Conservation (phyloP, 2,329 filamentous ascomycete species). For the Fusarium armeniacum region DNA sequence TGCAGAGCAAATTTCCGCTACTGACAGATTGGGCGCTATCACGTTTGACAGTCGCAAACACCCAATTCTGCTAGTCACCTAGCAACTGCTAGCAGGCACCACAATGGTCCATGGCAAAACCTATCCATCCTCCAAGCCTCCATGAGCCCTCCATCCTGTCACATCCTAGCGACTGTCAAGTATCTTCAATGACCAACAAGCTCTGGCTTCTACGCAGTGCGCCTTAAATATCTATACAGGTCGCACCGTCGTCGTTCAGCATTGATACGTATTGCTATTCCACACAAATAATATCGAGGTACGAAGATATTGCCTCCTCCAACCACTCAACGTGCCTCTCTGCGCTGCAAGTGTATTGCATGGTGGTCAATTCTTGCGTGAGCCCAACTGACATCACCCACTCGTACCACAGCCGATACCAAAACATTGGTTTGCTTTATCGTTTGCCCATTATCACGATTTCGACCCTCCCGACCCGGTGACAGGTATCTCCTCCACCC, state of each 20-base stretch:
- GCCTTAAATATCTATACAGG: conserved; percentile 33
- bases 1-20: conserved; percentile 19
- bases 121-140: conserved; percentile 49
- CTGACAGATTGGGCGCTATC: conserved; percentile 14
- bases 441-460: conserved; percentile 21
- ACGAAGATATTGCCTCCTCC: conserved; percentile 39
- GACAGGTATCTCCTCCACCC: conserved; percentile 33
- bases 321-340: conserved; percentile 30
- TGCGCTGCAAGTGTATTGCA: conserved; percentile 32
- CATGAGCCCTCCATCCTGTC: conserved; percentile 48
- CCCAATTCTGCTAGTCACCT: background rate
- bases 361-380: conserved; percentile 40
- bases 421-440: conserved; percentile 21
- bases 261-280: conserved; percentile 36
- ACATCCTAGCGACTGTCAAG: conserved; percentile 36
- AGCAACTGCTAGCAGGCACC: conserved; percentile 24
- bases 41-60: accelerated
- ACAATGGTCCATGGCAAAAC: conserved; percentile 48
- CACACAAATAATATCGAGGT: conserved; percentile 32
- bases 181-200: conserved; percentile 44
- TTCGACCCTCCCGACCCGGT: conserved; percentile 26
- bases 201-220: conserved; percentile 40
- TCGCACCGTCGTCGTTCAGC: conserved; percentile 32
- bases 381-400: conserved; percentile 40
- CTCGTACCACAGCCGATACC: conserved; percentile 33